These are phyloP conservation scores for Cyberlindnera saturnus DNA, from an alignment of 805 yeast species.

Conservation along the genomic window DNA sequence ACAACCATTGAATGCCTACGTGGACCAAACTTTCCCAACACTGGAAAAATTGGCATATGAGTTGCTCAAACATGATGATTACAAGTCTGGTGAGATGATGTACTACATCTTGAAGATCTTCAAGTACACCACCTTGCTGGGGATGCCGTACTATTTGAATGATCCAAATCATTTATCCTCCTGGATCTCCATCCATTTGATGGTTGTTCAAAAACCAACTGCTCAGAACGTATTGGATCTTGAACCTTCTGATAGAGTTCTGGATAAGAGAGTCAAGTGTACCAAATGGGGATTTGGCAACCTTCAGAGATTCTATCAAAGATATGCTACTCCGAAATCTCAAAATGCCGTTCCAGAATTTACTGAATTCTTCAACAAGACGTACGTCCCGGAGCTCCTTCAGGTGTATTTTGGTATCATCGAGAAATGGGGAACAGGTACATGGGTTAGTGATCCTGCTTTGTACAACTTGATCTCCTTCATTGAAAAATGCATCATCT, in stretches of 20 bases:
- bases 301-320: conserved; percentile 59
- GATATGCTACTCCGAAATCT: conserved; percentile 36
- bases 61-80: conserved; percentile 25
- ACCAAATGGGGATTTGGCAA: conserved; percentile 90
- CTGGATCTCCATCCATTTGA: conserved; percentile 67
- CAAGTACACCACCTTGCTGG: conserved; percentile 55
- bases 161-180: conserved; percentile 33
- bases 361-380: conserved; percentile 44
- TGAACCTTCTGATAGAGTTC: conserved; percentile 41
- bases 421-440: conserved; percentile 32
- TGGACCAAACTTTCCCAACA: conserved; percentile 47
- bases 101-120: conserved; percentile 61
- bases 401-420: conserved; percentile 49
- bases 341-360: conserved; percentile 43
- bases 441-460: conserved; percentile 63
- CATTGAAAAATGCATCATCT: conserved; percentile 52
- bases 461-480: conserved; percentile 63
- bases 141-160: conserved; percentile 48
- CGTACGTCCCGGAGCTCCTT: conserved; percentile 67
- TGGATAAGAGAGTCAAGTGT: conserved; percentile 53
- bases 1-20: conserved; percentile 40
- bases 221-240: conserved; percentile 45
- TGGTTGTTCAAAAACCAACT: conserved; percentile 46
- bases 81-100: conserved; percentile 39
- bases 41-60: conserved; percentile 46